Conservation (phyloP, 371 early-diverging fungal species). For the Sporodiniella umbellata region DNA sequence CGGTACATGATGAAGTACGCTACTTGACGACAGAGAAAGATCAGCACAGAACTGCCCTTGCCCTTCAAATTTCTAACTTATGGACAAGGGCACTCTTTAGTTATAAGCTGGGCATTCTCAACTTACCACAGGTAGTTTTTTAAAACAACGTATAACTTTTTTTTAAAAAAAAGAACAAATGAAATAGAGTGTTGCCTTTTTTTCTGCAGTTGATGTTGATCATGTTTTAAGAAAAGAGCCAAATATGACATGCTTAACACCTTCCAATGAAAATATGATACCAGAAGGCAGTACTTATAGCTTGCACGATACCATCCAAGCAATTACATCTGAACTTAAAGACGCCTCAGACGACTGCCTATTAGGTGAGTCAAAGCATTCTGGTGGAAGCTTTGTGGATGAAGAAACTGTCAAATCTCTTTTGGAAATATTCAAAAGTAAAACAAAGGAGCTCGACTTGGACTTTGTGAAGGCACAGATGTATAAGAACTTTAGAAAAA, state of each 20-base stretch:
- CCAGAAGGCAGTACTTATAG: slow-evolving; percentile 58
- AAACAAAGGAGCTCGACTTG: slow-evolving; percentile 9
- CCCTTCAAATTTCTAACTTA: slow-evolving; percentile 89
- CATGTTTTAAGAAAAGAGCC: slow-evolving; percentile 92
- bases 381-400: neutral
- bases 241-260: slow-evolving; percentile 73
- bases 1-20: slow-evolving; percentile 96
- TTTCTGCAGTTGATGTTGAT: slow-evolving; percentile 94
- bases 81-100: slow-evolving; percentile 94
- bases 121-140: slow-evolving; percentile 88
- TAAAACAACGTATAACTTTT: no score
- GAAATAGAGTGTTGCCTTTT: slow-evolving; percentile 87
- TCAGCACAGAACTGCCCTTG: slow-evolving; percentile 73
- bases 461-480: slow-evolving; percentile 39
- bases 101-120: slow-evolving; percentile 79
- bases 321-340: slow-evolving; percentile 3
- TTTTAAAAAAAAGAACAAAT: neutral
- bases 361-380: slow-evolving; percentile 11
- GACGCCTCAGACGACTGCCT: slow-evolving; percentile 13
- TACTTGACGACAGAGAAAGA: slow-evolving; percentile 83
- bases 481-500: slow-evolving; percentile 23
- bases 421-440: slow-evolving; percentile 4
- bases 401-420: neutral
- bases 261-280: slow-evolving; percentile 63
- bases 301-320: slow-evolving; percentile 49